These are phyloP conservation scores for Pezicula rhizophila DNA, from an alignment of 2,329 filamentous ascomycete species.

Conservation along the genomic window DNA sequence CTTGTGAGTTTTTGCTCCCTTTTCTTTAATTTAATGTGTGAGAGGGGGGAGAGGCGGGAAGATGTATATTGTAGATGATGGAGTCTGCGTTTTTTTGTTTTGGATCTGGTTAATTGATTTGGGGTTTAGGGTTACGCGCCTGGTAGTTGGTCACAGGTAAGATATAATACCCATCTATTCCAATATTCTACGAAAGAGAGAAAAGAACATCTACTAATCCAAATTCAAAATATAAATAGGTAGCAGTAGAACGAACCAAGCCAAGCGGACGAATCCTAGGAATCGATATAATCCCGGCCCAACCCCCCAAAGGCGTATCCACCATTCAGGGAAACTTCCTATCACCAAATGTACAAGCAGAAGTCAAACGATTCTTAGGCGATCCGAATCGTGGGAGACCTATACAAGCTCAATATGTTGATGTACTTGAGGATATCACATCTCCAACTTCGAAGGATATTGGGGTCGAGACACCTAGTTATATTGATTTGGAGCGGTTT, in stretches of 20 bases:
- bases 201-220: too few relatives aligned
- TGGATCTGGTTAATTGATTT: conserved; percentile 2
- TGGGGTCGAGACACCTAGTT: conserved; percentile 43
- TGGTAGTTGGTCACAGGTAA: conserved; percentile 64
- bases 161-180: conserved; percentile 3
- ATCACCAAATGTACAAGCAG: conserved; percentile 62
- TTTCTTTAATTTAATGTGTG: too few relatives aligned
- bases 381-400: conserved; percentile 54
- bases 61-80: background rate
- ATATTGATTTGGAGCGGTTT: conserved; percentile 59
- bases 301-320: conserved; percentile 85
- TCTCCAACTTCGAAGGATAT: conserved; percentile 5
- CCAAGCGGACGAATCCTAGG: conserved; percentile 78
- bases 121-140: conserved; percentile 64
- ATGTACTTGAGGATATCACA: conserved; percentile 11
- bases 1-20: conserved; percentile 54
- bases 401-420: conserved; percentile 21
- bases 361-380: conserved; percentile 71
- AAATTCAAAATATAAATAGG: conserved; percentile 39
- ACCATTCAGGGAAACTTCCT: conserved; percentile 95
- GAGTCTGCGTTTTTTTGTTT: background rate
- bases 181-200: too few relatives aligned
- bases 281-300: conserved; percentile 88
- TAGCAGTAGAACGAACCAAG: conserved; percentile 71
- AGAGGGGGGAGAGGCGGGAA: background rate